Evolutionary conservation across 2,329 filamentous ascomycete species (phyloP).

Genomic region (Diaporthe citri): DNA sequence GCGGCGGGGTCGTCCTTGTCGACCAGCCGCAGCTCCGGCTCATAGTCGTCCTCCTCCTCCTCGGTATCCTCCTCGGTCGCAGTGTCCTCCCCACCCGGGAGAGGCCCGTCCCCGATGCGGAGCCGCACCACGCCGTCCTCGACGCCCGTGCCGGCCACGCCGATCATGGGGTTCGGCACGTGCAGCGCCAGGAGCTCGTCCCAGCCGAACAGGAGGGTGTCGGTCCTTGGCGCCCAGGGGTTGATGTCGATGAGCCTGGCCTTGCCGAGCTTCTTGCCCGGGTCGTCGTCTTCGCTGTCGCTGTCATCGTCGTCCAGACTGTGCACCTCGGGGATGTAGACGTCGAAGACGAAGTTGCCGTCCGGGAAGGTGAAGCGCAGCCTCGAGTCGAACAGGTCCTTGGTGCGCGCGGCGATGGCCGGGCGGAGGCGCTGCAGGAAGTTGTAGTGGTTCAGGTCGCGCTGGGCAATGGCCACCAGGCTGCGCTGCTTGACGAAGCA

Average conservation of each 20-base stretch:
- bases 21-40: slow-evolving; percentile 85
- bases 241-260: slow-evolving; percentile 95
- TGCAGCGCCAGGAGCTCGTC: slow-evolving; percentile 82
- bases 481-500: slow-evolving; percentile 90
- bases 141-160: slow-evolving; percentile 54
- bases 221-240: slow-evolving; percentile 91
- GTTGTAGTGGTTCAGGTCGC: slow-evolving; percentile 90
- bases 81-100: slow-evolving; percentile 52
- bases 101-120: slow-evolving; percentile 45
- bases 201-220: slow-evolving; percentile 92
- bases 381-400: slow-evolving; percentile 81
- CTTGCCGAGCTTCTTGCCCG: slow-evolving; percentile 70
- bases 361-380: slow-evolving; percentile 86
- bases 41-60: slow-evolving; percentile 65
- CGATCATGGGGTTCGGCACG: slow-evolving; percentile 69
- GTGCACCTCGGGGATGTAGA: slow-evolving; percentile 81
- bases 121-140: slow-evolving; percentile 41
- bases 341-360: slow-evolving; percentile 87
- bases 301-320: slow-evolving; percentile 47
- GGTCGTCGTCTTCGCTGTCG: slow-evolving; percentile 60
- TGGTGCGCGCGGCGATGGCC: slow-evolving; percentile 76
- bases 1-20: slow-evolving; percentile 89
- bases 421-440: slow-evolving; percentile 78
- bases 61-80: slow-evolving; percentile 44
- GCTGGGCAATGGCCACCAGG: slow-evolving; percentile 86